These are phyloP conservation scores for Dothistroma pini DNA, from an alignment of 2,329 filamentous ascomycete genomes.

Conservation along the genomic window DNA sequence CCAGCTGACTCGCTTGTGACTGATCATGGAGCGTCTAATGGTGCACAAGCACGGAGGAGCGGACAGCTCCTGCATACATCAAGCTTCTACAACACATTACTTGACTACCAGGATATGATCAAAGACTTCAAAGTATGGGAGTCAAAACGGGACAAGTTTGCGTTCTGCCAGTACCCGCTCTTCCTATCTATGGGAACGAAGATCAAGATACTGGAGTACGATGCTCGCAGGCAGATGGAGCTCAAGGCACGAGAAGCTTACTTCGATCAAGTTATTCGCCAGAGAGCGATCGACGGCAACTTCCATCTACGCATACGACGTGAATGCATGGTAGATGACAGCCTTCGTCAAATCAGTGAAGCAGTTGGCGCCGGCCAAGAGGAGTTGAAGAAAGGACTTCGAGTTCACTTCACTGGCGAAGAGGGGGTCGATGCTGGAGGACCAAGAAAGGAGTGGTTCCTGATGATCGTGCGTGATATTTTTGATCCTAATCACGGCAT, in stretches of 20 bases:
- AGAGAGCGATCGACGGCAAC: slow-evolving; percentile 65
- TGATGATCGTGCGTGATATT: slow-evolving; percentile 80
- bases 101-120: slow-evolving; percentile 82
- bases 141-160: slow-evolving; percentile 66
- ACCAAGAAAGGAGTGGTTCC: slow-evolving; percentile 90
- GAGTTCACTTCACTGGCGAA: slow-evolving; percentile 81
- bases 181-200: slow-evolving; percentile 90
- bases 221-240: slow-evolving; percentile 85
- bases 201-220: slow-evolving; percentile 83
- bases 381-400: slow-evolving; percentile 84
- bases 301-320: slow-evolving; percentile 73
- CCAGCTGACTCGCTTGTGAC: slow-evolving; percentile 16
- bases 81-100: slow-evolving; percentile 81
- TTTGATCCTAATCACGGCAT: slow-evolving; percentile 91
- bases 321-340: slow-evolving; percentile 86
- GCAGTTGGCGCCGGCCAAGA: slow-evolving; percentile 75
- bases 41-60: slow-evolving; percentile 26
- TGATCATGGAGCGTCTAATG: slow-evolving; percentile 32
- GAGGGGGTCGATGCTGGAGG: slow-evolving; percentile 90
- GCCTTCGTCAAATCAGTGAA: slow-evolving; percentile 77
- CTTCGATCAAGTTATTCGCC: slow-evolving; percentile 80
- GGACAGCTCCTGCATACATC: slow-evolving; percentile 73
- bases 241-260: slow-evolving; percentile 84
- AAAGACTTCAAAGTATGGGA: slow-evolving; percentile 89
- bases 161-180: slow-evolving; percentile 90